Base-by-base conservation (phyloP, 768 basidiomycete species). In the Auriscalpium microsporum region DNA sequence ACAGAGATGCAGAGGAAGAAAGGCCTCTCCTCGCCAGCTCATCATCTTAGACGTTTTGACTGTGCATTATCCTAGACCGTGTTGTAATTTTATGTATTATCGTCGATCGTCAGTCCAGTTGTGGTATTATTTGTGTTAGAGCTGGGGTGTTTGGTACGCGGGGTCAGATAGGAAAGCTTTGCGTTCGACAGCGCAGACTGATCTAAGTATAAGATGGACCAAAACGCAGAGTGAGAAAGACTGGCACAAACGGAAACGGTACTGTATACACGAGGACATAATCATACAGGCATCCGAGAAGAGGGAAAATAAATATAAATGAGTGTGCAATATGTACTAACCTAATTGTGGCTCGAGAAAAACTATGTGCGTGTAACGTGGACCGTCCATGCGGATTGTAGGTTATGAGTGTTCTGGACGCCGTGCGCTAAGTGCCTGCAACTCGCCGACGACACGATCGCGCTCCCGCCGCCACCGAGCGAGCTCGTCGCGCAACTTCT, bases 381-480 rank as follows among this genome's bases (percentile, higher is more conserved):
- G 40, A 42, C 40, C 8, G 8, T 17, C 40, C 14, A 7, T 13
- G 2, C 14, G 40, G 17, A 42, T 6, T 17, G 17, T 14, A 13
- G 8, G 40, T 14, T 42, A 42, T 17, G 40, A 42, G 17, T 42
- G 40, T 17, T 42, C 13, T 42, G 40, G 17, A 13, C 13, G 40
- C 40, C 14, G 40, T 14, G 21, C 21, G 21, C 21, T 21, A 21
- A 21, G 21, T 21, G 50, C 47, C 38, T 58, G 53, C 49, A 48
- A 42, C 55, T 60, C 59, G 36, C 45, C 5, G 21, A 68, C 58
- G 34, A 57, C 63, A 6, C 57, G 60, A 60, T 51, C 54, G 47
- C 80, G 70, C 62, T 79, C 83, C 19, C 68, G 61, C 64, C 83
- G 80, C 92, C 91, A 94, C 45, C 84, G 72, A 33, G 71, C 70